Base-by-base conservation (phyloP, 139 green algal genomes). In the Chlamydomonas asymmetrica region DNA sequence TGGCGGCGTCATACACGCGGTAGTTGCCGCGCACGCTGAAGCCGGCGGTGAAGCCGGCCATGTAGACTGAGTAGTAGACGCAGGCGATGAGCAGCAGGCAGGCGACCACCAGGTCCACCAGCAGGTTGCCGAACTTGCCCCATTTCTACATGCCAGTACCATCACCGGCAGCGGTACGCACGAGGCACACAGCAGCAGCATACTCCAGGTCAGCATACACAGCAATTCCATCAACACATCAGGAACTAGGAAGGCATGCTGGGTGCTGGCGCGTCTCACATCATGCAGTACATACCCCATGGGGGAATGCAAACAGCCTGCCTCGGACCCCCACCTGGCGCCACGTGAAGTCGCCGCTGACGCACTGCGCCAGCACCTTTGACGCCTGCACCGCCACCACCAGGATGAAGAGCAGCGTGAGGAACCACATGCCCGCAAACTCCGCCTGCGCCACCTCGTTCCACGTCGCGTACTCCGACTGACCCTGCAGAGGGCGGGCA, bases 341-440 rank as follows among this genome's bases (percentile, higher is more conserved):
- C 4, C 62, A 8, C 29, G 66, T 49, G 49, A 73, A 34, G 45
- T 73, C 66, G 8, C 37, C 22, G 6, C 32, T 38, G 38, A 37
- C 22, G 25, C 48, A 34, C 16, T 37, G 18, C 31, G 8, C 8
- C 20, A 35, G 25, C 35, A n/a, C 49, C 2, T 23, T 16, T 1
- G 34, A 35, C 16, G 49, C 66, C 66, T 73, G 66, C 49, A 63
- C 66, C 20, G 34, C 18, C 16, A 73, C 66, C 49, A 73, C 66
- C 34, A 35, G 3, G 48, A 63, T 34, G 34, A 73, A 73, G 48
- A 73, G 9, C 4, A 20, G 4, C 1, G 49, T 63, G 13, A 73
- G 49, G 7, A 73, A 22, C 66, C 49, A 73, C 66, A 73, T 48
- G 4, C 49, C 66, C 8, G 23, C 32, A 3, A 63, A 23, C 49